Percentiles rank a stretch among this genome's conserved stretches.
Evolutionary conservation across 495 filamentous ascomycete genomes (phyloP).

Genomic region (Penicillium daleae): DNA sequence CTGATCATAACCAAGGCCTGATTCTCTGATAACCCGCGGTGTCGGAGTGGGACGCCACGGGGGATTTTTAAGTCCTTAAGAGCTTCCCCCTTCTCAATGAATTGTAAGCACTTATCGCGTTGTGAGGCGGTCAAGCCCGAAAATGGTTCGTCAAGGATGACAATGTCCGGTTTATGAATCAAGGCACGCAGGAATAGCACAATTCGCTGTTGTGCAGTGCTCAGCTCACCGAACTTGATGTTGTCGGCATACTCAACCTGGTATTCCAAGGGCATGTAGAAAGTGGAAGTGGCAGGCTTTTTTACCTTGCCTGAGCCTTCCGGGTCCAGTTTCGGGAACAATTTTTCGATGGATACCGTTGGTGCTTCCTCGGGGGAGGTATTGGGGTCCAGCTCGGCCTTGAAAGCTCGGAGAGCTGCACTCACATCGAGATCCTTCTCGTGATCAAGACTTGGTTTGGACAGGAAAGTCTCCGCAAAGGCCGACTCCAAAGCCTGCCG

Average conservation of each 20-base stretch:
- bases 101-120: slow-evolving; percentile 80
- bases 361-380: slow-evolving; percentile 18
- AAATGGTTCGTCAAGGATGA: slow-evolving; percentile 93
- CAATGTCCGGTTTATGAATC: slow-evolving; percentile 79
- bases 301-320: not conserved
- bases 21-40: slow-evolving; percentile 53
- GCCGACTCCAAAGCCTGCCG: slow-evolving; percentile 78
- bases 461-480: slow-evolving; percentile 84
- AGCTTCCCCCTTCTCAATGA: slow-evolving; percentile 66
- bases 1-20: slow-evolving; percentile 87
- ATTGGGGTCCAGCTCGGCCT: slow-evolving; percentile 67
- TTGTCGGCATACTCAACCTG: slow-evolving; percentile 69
- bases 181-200: slow-evolving; percentile 84
- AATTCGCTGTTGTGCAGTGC: slow-evolving; percentile 79
- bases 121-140: slow-evolving; percentile 83
- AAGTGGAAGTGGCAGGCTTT: not conserved
- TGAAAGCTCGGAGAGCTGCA: slow-evolving; percentile 73
- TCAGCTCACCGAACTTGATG: slow-evolving; percentile 71
- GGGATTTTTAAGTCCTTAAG: not conserved
- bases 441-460: slow-evolving; percentile 63
- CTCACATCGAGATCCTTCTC: slow-evolving; percentile 60
- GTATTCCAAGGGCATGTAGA: slow-evolving; percentile 26
- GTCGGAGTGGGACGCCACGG: slow-evolving; percentile 8
- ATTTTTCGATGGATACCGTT: slow-evolving; percentile 7
- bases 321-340: slow-evolving; percentile 22